These are phyloP conservation scores for Claviceps capensis DNA, from an alignment of 2,329 filamentous ascomycete species.

Conservation along the genomic window DNA sequence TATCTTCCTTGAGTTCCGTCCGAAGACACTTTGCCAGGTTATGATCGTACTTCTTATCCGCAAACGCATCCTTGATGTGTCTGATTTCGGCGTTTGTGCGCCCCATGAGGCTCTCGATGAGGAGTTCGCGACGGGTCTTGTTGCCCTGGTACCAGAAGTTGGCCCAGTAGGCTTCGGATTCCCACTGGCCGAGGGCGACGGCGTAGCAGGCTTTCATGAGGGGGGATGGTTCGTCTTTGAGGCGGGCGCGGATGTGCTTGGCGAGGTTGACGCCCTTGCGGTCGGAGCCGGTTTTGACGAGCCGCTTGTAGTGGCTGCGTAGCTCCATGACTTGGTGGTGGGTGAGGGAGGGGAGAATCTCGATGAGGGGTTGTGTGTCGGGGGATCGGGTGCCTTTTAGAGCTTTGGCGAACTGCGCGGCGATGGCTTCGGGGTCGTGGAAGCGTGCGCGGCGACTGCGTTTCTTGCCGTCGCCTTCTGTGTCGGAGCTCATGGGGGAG, in stretches of 20 bases:
- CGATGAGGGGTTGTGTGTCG: constrained; percentile 59
- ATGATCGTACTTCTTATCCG: constrained; percentile 82
- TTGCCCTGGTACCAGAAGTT: constrained; percentile 95
- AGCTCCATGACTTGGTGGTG: constrained; percentile 82
- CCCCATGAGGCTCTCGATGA: constrained; percentile 90
- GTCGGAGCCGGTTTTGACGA: constrained; percentile 63
- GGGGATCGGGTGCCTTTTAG: constrained; percentile 53
- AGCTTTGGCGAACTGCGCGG: constrained; percentile 59
- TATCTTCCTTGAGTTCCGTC: constrained; percentile 85
- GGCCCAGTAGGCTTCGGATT: constrained; percentile 92
- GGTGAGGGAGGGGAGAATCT: constrained; percentile 70
- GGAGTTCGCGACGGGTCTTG: constrained; percentile 68
- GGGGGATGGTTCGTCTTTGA: constrained; percentile 59
- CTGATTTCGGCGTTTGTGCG: constrained; percentile 77
- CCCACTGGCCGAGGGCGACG: constrained; percentile 78
- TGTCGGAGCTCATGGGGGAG: constrained; percentile 37
- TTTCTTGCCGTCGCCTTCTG: constrained; percentile 27
- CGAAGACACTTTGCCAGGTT: constrained; percentile 75
- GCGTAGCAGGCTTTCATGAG: constrained; percentile 89
- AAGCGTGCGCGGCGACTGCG: constrained; percentile 54
- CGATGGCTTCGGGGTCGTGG: constrained; percentile 73
- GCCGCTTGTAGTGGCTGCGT: constrained; percentile 77
- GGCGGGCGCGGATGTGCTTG: constrained; percentile 65
- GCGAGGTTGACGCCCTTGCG: constrained; percentile 72
- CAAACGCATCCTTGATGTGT: constrained; percentile 76